Evolutionary conservation across 2,329 filamentous ascomycete genomes (phyloP).

Genomic region (Fusarium tjaetaba): DNA sequence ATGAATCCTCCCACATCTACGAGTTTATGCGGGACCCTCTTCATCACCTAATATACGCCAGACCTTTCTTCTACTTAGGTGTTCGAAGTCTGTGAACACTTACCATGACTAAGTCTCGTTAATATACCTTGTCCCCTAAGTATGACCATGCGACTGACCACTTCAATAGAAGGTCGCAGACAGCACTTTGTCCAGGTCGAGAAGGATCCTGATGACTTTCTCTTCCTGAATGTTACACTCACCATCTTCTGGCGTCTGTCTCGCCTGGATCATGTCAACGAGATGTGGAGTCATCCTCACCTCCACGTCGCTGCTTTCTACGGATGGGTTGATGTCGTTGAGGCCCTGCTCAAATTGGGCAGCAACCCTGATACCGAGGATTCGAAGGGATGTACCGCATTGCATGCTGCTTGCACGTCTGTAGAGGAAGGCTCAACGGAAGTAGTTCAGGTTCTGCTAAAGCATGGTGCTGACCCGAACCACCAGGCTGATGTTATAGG

Average conservation of each 20-base stretch:
- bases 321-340: background rate
- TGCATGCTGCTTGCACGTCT: background rate
- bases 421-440: background rate
- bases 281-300: fast-evolving
- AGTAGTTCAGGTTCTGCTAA: background rate
- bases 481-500: background rate
- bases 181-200: background rate
- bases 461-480: background rate
- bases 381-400: background rate
- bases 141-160: background rate
- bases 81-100: background rate
- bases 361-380: background rate
- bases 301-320: background rate
- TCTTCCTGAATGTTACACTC: background rate
- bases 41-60: background rate
- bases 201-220: fast-evolving
- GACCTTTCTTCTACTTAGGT: too few species aligned
- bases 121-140: fast-evolving
- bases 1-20: fast-evolving
- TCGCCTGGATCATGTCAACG: background rate
- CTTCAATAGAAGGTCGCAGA: background rate
- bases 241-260: background rate
- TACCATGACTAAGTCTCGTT: background rate
- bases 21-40: fast-evolving
- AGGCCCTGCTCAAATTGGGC: background rate